A percentile compares a stretch with the other conserved stretches of the same genome.
phyloP scores from a whole-genome alignment of 345 rosid genomes.

The Moricandia moricandioides region DNA sequence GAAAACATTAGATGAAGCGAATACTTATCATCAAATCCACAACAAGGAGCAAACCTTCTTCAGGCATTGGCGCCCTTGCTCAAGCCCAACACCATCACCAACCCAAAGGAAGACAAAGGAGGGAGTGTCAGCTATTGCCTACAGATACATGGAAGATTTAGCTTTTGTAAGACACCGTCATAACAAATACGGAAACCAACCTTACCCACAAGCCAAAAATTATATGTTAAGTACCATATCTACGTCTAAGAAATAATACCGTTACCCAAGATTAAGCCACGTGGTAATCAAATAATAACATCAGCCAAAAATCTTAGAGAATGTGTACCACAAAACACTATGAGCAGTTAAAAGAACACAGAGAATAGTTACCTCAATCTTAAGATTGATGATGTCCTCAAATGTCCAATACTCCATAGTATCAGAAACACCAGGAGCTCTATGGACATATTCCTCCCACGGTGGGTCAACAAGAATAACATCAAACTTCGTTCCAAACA shows the following conservation, averaged over 20 bases:
- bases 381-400: constrained; percentile 88
- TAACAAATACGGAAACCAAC: background rate
- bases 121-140: constrained; percentile 98
- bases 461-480: constrained; percentile 98
- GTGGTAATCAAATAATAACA: constrained; percentile 1
- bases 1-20: background rate
- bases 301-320: background rate
- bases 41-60: constrained; percentile 55
- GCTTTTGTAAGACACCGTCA: background rate
- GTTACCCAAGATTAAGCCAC: background rate
- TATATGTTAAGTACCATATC: background rate
- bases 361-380: constrained; percentile 72
- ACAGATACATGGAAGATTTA: constrained; percentile 16
- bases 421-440: constrained; percentile 98
- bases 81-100: constrained; percentile 96
- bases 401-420: constrained; percentile 97
- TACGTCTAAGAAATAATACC: background rate
- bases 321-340: background rate
- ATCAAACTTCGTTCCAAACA: constrained; percentile 95
- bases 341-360: background rate
- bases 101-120: constrained; percentile 99
- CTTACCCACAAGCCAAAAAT: constrained; percentile 1
- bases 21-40: background rate
- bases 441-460: constrained; percentile 99
- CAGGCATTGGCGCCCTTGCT: constrained; percentile 96